Evolutionary conservation across 441 rosid genomes (phyloP).

Genomic region (Populus hybrid): DNA sequence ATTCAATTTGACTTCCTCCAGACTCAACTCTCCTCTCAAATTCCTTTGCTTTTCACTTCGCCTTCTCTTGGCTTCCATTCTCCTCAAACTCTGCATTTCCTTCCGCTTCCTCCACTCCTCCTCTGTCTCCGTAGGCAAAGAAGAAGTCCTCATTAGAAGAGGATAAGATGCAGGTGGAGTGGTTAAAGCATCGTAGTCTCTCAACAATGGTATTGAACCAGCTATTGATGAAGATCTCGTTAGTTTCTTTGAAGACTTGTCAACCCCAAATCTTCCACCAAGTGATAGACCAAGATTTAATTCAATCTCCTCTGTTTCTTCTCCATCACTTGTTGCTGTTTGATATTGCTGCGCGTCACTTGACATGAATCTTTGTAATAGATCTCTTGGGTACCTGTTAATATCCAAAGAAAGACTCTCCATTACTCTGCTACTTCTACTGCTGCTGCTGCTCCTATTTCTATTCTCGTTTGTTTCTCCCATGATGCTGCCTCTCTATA

Average conservation of each 20-base stretch:
- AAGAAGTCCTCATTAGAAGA: constrained; percentile 60
- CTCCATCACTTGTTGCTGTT: constrained; percentile 30
- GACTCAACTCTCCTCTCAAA: too few relatives aligned
- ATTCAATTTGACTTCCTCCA: too few relatives aligned
- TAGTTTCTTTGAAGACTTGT: constrained; percentile 49
- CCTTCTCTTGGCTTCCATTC: too few relatives aligned
- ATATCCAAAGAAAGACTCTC: constrained; percentile 50
- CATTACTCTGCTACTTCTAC: constrained; percentile 47
- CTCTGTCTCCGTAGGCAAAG: constrained; percentile 41
- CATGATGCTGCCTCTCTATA: constrained; percentile 24
- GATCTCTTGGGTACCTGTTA: constrained; percentile 69
- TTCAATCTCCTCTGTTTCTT: constrained; percentile 53
- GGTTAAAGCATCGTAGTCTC: constrained; percentile 29
- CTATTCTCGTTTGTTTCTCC: constrained; percentile 45
- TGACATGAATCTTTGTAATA: constrained; percentile 57
- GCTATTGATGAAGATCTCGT: constrained; percentile 76
- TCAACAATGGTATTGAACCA: constrained; percentile 45
- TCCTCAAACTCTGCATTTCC: too few relatives aligned
- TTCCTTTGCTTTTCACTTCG: too few relatives aligned
- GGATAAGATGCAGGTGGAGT: constrained; percentile 33
- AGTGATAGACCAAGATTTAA: constrained; percentile 74
- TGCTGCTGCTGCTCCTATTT: constrained; percentile 34
- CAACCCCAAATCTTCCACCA: constrained; percentile 88
- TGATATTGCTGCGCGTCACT: constrained; percentile 22
- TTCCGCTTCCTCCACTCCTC: too few relatives aligned